A percentile compares a stretch with the other conserved stretches of the same genome.
phyloP scores from a whole-genome alignment of 1,139 yeast genomes.

The Debaryomyces singareniensis region DNA sequence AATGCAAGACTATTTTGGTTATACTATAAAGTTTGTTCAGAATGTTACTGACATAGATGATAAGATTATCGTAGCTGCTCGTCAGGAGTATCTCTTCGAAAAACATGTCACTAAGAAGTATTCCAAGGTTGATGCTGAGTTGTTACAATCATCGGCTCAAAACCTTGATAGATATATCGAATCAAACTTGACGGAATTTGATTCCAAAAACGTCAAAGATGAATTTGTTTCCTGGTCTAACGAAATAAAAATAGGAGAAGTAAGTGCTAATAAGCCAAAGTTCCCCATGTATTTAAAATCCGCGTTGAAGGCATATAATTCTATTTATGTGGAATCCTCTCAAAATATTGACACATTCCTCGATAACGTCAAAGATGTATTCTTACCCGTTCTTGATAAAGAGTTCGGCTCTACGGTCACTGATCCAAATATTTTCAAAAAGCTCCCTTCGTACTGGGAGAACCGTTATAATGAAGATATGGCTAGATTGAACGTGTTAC shows the following conservation, averaged over 20 bases:
- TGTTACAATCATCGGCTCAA: constrained; percentile 30
- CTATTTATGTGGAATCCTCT: constrained; percentile 19
- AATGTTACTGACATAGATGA: constrained; percentile 98
- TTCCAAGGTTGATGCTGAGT: constrained; percentile 25
- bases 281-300: constrained; percentile 80
- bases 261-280: constrained; percentile 62
- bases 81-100: constrained; percentile 79
- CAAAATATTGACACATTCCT: constrained; percentile 34
- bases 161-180: constrained; percentile 46
- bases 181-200: constrained; percentile 50
- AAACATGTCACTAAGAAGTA: constrained; percentile 37
- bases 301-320: constrained; percentile 45
- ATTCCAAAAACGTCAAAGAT: constrained; percentile 16
- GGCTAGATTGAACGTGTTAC: constrained; percentile 75
- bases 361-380: constrained; percentile 55
- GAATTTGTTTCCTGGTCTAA: constrained; percentile 50
- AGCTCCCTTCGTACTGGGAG: constrained; percentile 89
- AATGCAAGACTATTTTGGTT: constrained; percentile 85
- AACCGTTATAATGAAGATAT: constrained; percentile 76
- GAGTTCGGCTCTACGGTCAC: constrained; percentile 70
- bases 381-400: constrained; percentile 67
- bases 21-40: constrained; percentile 80
- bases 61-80: constrained; percentile 88
- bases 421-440: constrained; percentile 78
- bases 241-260: constrained; percentile 41